Base-by-base conservation (phyloP, 208 protist species). In the Trypanosomatidae sp. region DNA sequence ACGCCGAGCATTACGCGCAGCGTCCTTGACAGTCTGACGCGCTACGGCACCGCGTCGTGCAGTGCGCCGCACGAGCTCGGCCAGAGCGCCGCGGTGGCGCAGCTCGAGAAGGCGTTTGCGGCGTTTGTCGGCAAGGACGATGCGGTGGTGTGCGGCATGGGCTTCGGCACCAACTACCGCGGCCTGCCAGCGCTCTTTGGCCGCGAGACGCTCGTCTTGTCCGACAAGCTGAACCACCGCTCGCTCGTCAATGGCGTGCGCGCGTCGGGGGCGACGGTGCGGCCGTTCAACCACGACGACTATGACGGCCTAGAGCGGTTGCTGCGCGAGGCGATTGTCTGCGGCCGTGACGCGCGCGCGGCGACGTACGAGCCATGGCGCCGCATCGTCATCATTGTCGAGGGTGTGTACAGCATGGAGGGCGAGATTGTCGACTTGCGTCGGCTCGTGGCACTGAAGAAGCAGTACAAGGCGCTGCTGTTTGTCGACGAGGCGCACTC, bases 341-440 rank as follows among this genome's bases (percentile, higher is more conserved):
- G 94, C 23, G 94, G 94, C 33, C 75, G n/a, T 15, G 30, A 35
- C 30, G 71, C 61, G 37, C 67, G 73, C 32, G 81, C 55, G 13
- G 75, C 84, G 38, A 54, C 74, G 16, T 88, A 89, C 61, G 62
- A 58, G 42, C 78, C 75, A 18, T 93, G 73, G 68, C 42, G 40
- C 22, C 71, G 86, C 60, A 70, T 98, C 21, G 78, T 99, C 30
- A 79, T 98, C 38, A 69, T 91, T 44, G 95, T 98, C 7, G 97
- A 99, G 68, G 96, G 92, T 6, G 96, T 99, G 38, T 99, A 99
- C 68, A 97, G 90, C 27, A 99, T 99, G 97, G 95, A 97, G 43
- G 97, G 97, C 15, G 95, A 94, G 46, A 97, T 98, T 46, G 74
- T 93, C 10, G 88, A 97, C 43, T 88, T 99, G 21, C 61, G 68